Evolutionary conservation across 306 rosid genomes (phyloP).

Genomic region (Lathyrus aphaca): DNA sequence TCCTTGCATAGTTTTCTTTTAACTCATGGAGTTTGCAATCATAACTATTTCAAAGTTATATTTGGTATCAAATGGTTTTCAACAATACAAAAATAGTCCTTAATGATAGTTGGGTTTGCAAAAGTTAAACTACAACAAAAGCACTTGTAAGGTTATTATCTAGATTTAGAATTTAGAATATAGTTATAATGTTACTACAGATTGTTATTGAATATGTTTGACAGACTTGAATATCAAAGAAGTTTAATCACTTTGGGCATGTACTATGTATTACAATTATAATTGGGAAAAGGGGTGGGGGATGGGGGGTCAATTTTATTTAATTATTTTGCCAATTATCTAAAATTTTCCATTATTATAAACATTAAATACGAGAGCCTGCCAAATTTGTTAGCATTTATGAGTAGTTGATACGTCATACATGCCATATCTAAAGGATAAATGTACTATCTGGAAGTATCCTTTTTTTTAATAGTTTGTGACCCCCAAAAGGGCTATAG

Average conservation of each 20-base stretch:
- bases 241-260: neutral
- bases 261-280: neutral
- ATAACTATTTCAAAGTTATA: slow-evolving; percentile 25
- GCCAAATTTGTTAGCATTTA: neutral
- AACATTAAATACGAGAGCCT: neutral
- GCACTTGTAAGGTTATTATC: slow-evolving; percentile 1
- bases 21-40: neutral
- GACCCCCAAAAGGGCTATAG: neutral
- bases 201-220: slow-evolving; percentile 9
- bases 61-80: slow-evolving; percentile 23
- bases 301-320: too few species aligned
- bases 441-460: slow-evolving; percentile 2
- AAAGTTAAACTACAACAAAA: neutral
- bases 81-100: neutral
- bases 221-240: neutral
- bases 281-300: too few species aligned
- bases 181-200: neutral
- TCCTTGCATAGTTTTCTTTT: slow-evolving; percentile 27
- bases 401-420: slow-evolving; percentile 17
- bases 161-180: slow-evolving; percentile 23
- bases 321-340: too few species aligned
- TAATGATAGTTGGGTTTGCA: slow-evolving; percentile 5
- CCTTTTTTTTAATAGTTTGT: neutral
- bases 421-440: neutral
- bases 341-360: too few species aligned